Conservation (phyloP, 345 rosid species). For the Murraya paniculata region DNA sequence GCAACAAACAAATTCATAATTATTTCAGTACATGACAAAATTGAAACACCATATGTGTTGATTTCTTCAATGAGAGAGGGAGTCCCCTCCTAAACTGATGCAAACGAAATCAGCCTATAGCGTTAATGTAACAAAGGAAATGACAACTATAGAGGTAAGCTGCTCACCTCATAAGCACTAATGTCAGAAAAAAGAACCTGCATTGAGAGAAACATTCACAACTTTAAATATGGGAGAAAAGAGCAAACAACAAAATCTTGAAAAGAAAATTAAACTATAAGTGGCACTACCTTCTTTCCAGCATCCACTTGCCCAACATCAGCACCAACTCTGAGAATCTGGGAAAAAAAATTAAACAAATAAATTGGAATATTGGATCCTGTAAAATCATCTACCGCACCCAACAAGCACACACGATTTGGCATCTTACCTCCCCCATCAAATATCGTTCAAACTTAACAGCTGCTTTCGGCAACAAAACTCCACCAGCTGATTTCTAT, state of each 20-base stretch:
- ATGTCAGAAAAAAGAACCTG: conserved; percentile 92
- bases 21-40: not conserved
- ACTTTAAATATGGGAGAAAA: not conserved
- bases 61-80: not conserved
- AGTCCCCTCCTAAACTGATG: not conserved
- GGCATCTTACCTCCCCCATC: conserved; percentile 68
- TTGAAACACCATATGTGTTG: not conserved
- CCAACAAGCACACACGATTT: not conserved
- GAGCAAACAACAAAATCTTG: not conserved
- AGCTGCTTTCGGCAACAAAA: conserved; percentile 86
- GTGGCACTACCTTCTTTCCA: conserved; percentile 66
- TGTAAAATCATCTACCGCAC: not conserved
- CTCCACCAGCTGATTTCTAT: conserved; percentile 90
- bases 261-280: not conserved
- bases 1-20: not conserved
- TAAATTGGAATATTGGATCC: not conserved
- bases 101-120: not conserved
- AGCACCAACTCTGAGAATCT: conserved; percentile 76
- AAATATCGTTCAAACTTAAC: conserved; percentile 85
- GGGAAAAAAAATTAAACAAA: not conserved
- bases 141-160: not conserved
- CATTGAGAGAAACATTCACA: conserved; percentile 15
- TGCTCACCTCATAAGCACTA: conserved; percentile 73
- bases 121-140: not conserved
- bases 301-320: conserved; percentile 62